Evolutionary conservation across 2,329 filamentous ascomycete species (phyloP).

Genomic region (Paraconiothyrium sp.): DNA sequence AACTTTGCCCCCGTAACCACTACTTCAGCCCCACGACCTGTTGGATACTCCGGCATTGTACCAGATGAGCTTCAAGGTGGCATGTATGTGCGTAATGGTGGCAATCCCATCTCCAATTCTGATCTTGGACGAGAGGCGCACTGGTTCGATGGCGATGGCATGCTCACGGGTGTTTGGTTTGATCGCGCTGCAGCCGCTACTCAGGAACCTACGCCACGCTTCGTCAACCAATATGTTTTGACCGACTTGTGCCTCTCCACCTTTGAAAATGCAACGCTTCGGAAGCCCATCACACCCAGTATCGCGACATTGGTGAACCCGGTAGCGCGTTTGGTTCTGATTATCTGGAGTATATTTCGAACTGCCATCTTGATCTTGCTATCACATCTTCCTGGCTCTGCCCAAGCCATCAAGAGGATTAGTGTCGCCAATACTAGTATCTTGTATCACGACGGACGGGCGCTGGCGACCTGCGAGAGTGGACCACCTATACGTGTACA

Average conservation of each 20-base stretch:
- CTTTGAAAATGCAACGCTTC: constrained; percentile 57
- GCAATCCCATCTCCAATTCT: constrained; percentile 71
- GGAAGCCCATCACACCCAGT: constrained; percentile 70
- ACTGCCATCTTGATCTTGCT: constrained; percentile 67
- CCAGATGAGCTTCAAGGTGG: constrained; percentile 73
- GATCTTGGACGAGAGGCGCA: constrained; percentile 71
- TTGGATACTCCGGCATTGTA: constrained; percentile 66
- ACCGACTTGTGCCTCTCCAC: constrained; percentile 72
- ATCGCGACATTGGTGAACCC: constrained; percentile 73
- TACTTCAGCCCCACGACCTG: constrained; percentile 65
- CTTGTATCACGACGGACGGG: constrained; percentile 73
- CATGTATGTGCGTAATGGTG: constrained; percentile 77
- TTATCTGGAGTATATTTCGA: constrained; percentile 64
- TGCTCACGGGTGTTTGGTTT: constrained; percentile 75
- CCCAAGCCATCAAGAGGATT: constrained; percentile 69
- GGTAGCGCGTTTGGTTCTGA: constrained; percentile 61
- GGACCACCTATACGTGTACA: constrained; percentile 73
- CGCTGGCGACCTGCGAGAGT: constrained; percentile 75
- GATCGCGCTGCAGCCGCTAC: constrained; percentile 47
- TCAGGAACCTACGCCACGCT: constrained; percentile 62
- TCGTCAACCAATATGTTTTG: constrained; percentile 74
- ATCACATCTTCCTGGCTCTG: constrained; percentile 66
- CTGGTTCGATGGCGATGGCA: constrained; percentile 80
- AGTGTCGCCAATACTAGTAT: constrained; percentile 76
- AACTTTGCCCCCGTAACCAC: constrained; percentile 75